phyloP scores from a whole-genome alignment of 495 filamentous ascomycete species.

The Trichoderma parareesei region DNA sequence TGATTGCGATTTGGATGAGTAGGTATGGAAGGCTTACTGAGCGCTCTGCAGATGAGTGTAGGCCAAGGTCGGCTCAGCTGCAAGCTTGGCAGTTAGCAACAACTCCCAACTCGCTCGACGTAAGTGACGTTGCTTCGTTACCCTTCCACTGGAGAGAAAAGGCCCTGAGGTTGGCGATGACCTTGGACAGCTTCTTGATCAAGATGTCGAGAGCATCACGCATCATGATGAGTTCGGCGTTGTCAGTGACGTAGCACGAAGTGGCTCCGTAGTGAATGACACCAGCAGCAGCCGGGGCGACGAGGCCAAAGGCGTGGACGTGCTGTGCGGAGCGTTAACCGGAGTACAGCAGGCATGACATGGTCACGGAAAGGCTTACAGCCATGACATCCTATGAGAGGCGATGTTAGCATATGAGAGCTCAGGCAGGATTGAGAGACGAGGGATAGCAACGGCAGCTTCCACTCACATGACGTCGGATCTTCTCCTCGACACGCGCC shows the following conservation, averaged over 20 bases:
- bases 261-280: constrained; percentile 74
- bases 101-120: no score
- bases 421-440: no score
- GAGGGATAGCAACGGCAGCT: constrained; percentile 10
- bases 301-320: constrained; percentile 62
- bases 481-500: constrained; percentile 73
- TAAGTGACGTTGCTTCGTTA: background rate
- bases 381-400: constrained; percentile 51
- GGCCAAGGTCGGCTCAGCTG: constrained; percentile 48
- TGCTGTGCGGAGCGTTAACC: constrained; percentile 32
- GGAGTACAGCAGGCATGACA: background rate
- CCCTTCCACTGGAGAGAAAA: constrained; percentile 75
- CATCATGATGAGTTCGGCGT: constrained; percentile 81
- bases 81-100: background rate
- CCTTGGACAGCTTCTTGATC: constrained; percentile 76
- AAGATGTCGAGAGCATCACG: constrained; percentile 66
- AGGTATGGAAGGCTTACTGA: constrained; percentile 16
- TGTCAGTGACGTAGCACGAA: constrained; percentile 66
- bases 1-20: background rate
- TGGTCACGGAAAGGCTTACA: background rate
- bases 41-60: constrained; percentile 76
- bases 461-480: constrained; percentile 42
- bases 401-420: background rate
- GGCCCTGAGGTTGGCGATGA: constrained; percentile 67
- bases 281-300: constrained; percentile 70